phyloP scores from a whole-genome alignment of 371 early-diverging fungal genomes.

The Mucor saturninus region DNA sequence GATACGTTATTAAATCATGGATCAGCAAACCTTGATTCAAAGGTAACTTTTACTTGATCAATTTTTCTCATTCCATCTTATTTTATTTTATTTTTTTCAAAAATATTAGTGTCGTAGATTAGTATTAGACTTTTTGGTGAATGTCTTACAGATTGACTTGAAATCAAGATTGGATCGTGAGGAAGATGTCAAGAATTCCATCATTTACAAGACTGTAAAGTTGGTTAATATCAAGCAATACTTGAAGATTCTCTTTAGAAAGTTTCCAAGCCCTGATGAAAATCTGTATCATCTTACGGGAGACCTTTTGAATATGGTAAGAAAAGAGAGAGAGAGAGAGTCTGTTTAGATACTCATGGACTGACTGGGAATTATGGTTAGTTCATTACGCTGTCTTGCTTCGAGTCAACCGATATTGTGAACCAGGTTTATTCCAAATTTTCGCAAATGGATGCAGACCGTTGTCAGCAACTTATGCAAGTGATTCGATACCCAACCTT shows the following conservation, averaged over 20 bases:
- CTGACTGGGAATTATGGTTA: constrained; percentile 4
- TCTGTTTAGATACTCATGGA: background rate
- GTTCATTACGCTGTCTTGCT: constrained; percentile 23
- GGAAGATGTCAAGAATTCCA: constrained; percentile 7
- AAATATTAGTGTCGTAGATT: constrained; percentile 16
- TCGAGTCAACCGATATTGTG: constrained; percentile 9
- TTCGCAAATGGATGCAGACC: constrained; percentile 14
- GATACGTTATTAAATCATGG: constrained; percentile 7
- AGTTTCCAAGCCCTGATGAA: constrained; percentile 12
- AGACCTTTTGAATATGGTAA: constrained; percentile 25
- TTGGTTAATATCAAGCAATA: constrained; percentile 17
- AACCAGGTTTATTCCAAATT: constrained; percentile 11
- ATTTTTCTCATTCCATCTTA: too few relatives aligned
- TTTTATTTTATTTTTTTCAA: too few relatives aligned
- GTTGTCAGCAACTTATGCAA: constrained; percentile 21
- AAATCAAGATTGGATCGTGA: constrained; percentile 15
- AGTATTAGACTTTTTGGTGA: constrained; percentile 25
- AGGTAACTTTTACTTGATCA: constrained; percentile 8
- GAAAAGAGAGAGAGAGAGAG: background rate
- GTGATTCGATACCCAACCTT: constrained; percentile 28
- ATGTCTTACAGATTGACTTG: constrained; percentile 24
- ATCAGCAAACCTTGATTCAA: constrained; percentile 6
- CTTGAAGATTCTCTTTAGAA: constrained; percentile 13
- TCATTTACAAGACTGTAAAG: constrained; percentile 18
- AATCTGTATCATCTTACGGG: constrained; percentile 13